phyloP scores from a whole-genome alignment of 305 asterid species.

The Solanum hybrid region DNA sequence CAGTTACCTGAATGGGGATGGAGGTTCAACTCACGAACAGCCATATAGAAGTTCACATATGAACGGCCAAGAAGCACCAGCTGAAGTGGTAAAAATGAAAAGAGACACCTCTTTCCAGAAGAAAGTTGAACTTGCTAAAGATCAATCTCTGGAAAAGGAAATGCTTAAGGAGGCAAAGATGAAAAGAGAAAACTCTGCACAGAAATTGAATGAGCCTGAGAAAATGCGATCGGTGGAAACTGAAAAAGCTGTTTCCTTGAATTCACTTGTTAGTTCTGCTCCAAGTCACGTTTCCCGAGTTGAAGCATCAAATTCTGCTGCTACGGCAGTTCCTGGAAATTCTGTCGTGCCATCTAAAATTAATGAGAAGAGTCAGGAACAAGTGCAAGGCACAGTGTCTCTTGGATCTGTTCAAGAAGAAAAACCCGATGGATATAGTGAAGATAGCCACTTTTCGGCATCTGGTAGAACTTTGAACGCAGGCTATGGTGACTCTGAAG shows the following conservation, averaged over 20 bases:
- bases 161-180: conserved; percentile 36
- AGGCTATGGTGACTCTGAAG: conserved; percentile 36
- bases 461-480: conserved; percentile 27
- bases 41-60: conserved; percentile 24
- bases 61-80: conserved; percentile 28
- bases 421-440: conserved; percentile 28
- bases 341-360: conserved; percentile 23
- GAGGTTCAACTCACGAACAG: conserved; percentile 29
- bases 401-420: conserved; percentile 32
- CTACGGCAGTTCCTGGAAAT: conserved; percentile 27
- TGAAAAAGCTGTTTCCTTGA: conserved; percentile 32
- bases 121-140: conserved; percentile 33
- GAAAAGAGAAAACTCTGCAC: conserved; percentile 41
- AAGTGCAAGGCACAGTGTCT: conserved; percentile 21
- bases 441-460: conserved; percentile 26
- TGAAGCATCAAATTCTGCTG: conserved; percentile 29
- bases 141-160: conserved; percentile 38
- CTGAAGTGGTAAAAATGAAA: conserved; percentile 27
- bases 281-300: conserved; percentile 21
- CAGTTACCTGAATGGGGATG: conserved; percentile 30
- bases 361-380: conserved; percentile 37
- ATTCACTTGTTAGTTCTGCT: conserved; percentile 22
- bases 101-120: conserved; percentile 29
- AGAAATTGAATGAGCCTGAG: conserved; percentile 34
- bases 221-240: conserved; percentile 31